Percentiles rank a stretch among this genome's conserved stretches.
Conservation (phyloP, 306 rosid genomes). For the Dryas alaskensis region DNA sequence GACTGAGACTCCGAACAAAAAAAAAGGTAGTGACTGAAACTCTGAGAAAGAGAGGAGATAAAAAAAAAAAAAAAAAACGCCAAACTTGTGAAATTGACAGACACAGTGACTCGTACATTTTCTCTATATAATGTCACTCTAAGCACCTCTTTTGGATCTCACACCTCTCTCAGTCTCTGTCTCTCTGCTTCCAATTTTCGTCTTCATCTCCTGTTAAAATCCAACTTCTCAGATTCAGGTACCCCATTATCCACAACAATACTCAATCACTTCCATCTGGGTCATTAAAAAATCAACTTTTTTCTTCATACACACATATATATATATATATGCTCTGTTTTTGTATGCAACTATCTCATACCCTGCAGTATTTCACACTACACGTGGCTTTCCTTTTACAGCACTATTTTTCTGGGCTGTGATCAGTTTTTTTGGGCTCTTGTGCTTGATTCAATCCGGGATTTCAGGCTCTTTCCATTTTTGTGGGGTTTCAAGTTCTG, state of each 20-base stretch:
- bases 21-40: no score
- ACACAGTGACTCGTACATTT: background rate
- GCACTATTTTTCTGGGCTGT: slow-evolving; percentile 8
- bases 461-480: slow-evolving; percentile 14
- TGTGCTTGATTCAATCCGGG: slow-evolving; percentile 32
- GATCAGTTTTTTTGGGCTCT: slow-evolving; percentile 21
- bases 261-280: slow-evolving; percentile 13
- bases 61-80: background rate
- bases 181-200: slow-evolving; percentile 8
- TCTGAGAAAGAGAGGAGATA: no score
- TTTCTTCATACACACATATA: background rate
- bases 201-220: slow-evolving; percentile 21
- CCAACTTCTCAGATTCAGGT: slow-evolving; percentile 44
- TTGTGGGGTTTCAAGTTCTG: slow-evolving; percentile 23
- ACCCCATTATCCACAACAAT: slow-evolving; percentile 23
- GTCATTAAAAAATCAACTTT: slow-evolving; percentile 19
- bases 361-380: background rate
- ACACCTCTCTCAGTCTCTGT: background rate
- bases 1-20: no score
- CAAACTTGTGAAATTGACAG: background rate
- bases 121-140: slow-evolving; percentile 35
- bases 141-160: slow-evolving; percentile 27
- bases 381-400: slow-evolving; percentile 35
- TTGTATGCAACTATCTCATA: background rate
- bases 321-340: slow-evolving; percentile 7